Evolutionary conservation across 106 monocot genomes (phyloP), one percentile per base, ranked within the genome.

Genomic region (Acorus gramineus): DNA sequence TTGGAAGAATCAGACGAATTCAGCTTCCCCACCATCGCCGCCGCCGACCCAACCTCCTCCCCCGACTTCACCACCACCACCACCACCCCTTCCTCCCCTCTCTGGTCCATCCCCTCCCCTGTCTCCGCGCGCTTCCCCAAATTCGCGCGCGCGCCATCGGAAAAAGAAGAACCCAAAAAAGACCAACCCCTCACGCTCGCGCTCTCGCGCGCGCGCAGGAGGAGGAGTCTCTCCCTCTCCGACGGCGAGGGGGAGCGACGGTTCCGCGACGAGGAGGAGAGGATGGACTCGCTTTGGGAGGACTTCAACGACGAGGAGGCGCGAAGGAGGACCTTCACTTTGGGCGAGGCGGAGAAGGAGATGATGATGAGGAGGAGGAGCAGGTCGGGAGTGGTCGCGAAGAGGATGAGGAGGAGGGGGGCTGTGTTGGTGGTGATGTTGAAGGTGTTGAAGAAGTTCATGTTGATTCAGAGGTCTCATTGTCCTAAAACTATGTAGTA

Each of bases 281-380:
- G 54, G 63, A 85, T 85, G 84, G 84, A 85, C 61, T 55, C 64
- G 74, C 66, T 85, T 6, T 85, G 84, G 84, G 84, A 85, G 64
- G 71, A 85, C n/a, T 77, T 85, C 70, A 85, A 85, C 44, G 84
- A 85, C 9, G 84, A 85, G 60, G 13, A 55, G 7, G 3, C 46
- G 3, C 43, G 14, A 3, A 11, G 14, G 56, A 42, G 4, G 14
- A 3, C 14, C 7, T 5, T 28, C 48, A 3, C 52, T 13, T 10
- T 11, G 47, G 42, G 7, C 42, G 48, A n/a, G 46, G 43, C 11
- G 42, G 48, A 49, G 7, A 48, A 65, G 11, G 14, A 28, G 6
- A 48, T 3, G 7, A 59, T 11, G 6, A 44, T 51, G 8, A 53
- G 63, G 49, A 8, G 47, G 6, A 51, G 53, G 60, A 14, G 74